Conservation (phyloP, 805 yeast genomes). For the Wickerhamomyces rabaulensis region DNA sequence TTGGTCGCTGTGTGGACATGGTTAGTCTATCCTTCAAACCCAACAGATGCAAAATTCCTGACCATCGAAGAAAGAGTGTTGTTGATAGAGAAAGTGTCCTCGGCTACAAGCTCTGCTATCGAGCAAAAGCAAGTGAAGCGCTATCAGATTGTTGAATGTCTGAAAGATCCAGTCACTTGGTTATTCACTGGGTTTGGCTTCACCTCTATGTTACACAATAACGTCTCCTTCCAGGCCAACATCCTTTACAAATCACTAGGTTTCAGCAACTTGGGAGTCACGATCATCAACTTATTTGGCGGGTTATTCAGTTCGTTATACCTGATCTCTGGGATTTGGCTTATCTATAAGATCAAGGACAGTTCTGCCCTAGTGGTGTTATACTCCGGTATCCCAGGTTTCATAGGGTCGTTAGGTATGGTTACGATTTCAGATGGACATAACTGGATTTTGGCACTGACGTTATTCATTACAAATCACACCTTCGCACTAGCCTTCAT, state of each 20-base stretch:
- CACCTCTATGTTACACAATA: slow-evolving; percentile 42
- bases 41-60: slow-evolving; percentile 36
- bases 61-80: slow-evolving; percentile 35
- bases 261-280: slow-evolving; percentile 37
- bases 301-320: slow-evolving; percentile 43
- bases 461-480: background rate
- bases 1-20: slow-evolving; percentile 21
- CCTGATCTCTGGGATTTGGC: slow-evolving; percentile 33
- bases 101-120: slow-evolving; percentile 29
- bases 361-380: slow-evolving; percentile 7
- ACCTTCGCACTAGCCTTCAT: slow-evolving; percentile 26
- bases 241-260: slow-evolving; percentile 41
- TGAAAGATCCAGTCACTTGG: slow-evolving; percentile 36
- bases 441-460: background rate
- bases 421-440: background rate
- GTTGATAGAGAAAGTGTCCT: slow-evolving; percentile 32
- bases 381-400: background rate
- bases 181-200: slow-evolving; percentile 16
- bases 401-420: background rate
- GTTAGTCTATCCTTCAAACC: slow-evolving; percentile 42
- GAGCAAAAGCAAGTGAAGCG: slow-evolving; percentile 36
- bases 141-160: slow-evolving; percentile 34
- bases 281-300: slow-evolving; percentile 51
- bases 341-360: slow-evolving; percentile 22
- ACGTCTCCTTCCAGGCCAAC: slow-evolving; percentile 50